phyloP scores from a whole-genome alignment of 371 early-diverging fungal genomes.

The Mortierella sp. region DNA sequence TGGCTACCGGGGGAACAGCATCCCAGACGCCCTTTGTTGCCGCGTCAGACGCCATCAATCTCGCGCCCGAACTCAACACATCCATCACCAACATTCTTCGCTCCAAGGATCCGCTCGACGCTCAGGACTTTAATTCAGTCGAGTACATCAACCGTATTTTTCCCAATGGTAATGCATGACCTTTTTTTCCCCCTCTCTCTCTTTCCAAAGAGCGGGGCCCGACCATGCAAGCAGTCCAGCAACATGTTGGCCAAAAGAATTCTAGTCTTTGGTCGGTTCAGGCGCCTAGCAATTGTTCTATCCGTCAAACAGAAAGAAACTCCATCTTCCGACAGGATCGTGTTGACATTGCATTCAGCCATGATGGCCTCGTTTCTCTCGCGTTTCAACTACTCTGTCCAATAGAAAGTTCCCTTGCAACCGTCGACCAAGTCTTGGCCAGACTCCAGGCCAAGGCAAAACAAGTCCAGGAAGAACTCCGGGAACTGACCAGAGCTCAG shows the following conservation, averaged over 20 bases:
- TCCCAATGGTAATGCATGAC: constrained; percentile 69
- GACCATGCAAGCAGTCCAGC: not conserved
- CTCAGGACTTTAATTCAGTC: constrained; percentile 75
- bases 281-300: not conserved
- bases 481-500: constrained; percentile 77
- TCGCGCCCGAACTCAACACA: constrained; percentile 63
- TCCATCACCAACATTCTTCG: constrained; percentile 60
- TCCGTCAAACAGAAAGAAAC: not conserved
- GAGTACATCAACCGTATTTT: constrained; percentile 85
- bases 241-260: not conserved
- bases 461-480: constrained; percentile 71
- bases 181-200: not conserved
- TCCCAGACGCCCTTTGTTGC: constrained; percentile 31
- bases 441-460: constrained; percentile 70
- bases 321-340: not conserved
- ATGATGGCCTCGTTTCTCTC: not conserved
- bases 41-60: constrained; percentile 51
- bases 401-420: constrained; percentile 76
- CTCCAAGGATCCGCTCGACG: constrained; percentile 74
- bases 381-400: not conserved
- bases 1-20: not conserved
- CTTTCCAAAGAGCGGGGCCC: not conserved
- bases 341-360: not conserved
- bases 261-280: no score
- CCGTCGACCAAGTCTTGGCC: constrained; percentile 71